These are phyloP conservation scores for Jatropha podagrica DNA, from an alignment of 441 rosid genomes.

Conservation along the genomic window DNA sequence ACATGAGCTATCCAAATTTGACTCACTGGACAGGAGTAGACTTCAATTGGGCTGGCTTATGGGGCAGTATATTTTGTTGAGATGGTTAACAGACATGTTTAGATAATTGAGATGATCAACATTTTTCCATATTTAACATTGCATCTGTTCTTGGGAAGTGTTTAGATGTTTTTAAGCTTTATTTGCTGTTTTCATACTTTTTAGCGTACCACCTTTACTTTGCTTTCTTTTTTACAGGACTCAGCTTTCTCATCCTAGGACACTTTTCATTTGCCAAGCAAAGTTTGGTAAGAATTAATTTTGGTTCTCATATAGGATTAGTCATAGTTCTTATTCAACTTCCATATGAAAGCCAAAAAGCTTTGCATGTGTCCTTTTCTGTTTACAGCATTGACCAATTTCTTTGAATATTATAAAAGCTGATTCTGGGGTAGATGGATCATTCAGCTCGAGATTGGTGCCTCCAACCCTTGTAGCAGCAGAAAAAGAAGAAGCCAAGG, in stretches of 20 bases:
- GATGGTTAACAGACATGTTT: no score
- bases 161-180: background rate
- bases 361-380: background rate
- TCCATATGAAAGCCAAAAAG: background rate
- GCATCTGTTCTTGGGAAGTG: background rate
- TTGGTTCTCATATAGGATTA: background rate
- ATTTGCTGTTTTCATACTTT: background rate
- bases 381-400: constrained; percentile 8
- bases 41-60: background rate
- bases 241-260: constrained; percentile 36
- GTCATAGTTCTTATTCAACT: background rate
- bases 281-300: constrained; percentile 37
- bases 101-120: background rate
- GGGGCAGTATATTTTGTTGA: background rate
- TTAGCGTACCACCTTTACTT: constrained; percentile 3
- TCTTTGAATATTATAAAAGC: constrained; percentile 25
- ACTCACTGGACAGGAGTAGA: background rate
- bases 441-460: constrained; percentile 47
- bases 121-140: background rate
- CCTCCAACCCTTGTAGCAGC: constrained; percentile 67
- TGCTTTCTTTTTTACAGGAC: constrained; percentile 32
- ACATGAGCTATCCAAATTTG: background rate
- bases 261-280: constrained; percentile 48
- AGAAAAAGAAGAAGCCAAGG: constrained; percentile 95
- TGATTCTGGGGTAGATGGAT: constrained; percentile 58